Evolutionary conservation across 176 grass and related monocot genomes (phyloP).

Genomic region (Bothriochloa decipiens): DNA sequence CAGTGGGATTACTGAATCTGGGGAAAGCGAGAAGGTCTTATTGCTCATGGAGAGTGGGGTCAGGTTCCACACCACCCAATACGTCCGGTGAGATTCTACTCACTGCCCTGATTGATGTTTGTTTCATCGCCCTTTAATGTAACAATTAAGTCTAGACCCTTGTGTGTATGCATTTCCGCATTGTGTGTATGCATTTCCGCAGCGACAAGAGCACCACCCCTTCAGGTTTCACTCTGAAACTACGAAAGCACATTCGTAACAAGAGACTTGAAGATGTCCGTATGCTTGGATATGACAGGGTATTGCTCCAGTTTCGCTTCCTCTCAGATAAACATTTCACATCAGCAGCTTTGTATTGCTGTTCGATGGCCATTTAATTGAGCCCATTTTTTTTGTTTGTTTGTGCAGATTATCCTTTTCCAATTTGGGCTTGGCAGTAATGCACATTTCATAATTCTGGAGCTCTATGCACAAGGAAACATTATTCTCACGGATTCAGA

Average conservation of each 20-base stretch:
- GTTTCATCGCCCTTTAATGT: neutral
- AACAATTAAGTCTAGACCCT: neutral
- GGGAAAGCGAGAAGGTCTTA: constrained; percentile 94
- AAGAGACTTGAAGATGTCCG: constrained; percentile 95
- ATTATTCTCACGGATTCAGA: constrained; percentile 92
- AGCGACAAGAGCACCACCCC: constrained; percentile 95
- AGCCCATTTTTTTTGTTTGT: constrained; percentile 34
- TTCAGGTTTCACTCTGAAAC: constrained; percentile 95
- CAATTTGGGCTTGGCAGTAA: constrained; percentile 91
- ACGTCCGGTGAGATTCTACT: constrained; percentile 62
- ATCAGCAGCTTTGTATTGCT: constrained; percentile 1
- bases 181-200: constrained; percentile 1
- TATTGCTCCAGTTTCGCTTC: constrained; percentile 40
- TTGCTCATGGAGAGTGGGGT: constrained; percentile 93
- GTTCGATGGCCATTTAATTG: constrained; percentile 23
- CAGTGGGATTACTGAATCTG: constrained; percentile 88
- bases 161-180: constrained; percentile 27
- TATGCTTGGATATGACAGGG: constrained; percentile 97
- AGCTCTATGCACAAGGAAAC: constrained; percentile 97
- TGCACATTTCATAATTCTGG: constrained; percentile 83
- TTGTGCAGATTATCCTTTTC: constrained; percentile 84
- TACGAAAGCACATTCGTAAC: constrained; percentile 84
- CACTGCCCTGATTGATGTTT: neutral
- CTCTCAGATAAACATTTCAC: constrained; percentile 28
- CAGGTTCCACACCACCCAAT: constrained; percentile 94